Base-by-base conservation (phyloP, 371 early-diverging fungal genomes). In the Fennellomyces sp. region DNA sequence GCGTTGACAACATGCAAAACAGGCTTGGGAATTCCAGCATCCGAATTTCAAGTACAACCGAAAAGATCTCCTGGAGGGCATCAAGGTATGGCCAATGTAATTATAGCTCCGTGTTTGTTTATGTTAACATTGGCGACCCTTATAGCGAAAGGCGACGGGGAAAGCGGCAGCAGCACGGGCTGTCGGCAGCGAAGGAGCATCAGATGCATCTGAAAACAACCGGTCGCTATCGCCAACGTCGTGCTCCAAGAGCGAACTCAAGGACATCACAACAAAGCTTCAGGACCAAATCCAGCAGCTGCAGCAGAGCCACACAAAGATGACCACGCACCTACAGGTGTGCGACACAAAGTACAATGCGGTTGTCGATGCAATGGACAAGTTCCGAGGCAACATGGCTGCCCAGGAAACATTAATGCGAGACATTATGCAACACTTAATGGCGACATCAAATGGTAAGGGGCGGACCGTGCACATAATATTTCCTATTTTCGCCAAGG, bases 11-110 rank as follows among this genome's bases (percentile, higher is more conserved):
- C 17, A 35, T 49, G 15, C 3, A 6, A 33, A 27, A 49, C 60
- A 85, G 85, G 84, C 88, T 1, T 90, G 90, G 88, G 92, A 91
- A 63, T 92, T 91, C 64, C 83, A 82, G 28, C 92, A 92, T 68
- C 87, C 87, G 21, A 83, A 83, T 59, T 92, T 92, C 63, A 85
- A 84, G 54, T 75, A 72, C 38, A 83, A 84, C 64, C 78, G 82
- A 60, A 63, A 65, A 39, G 89, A 89, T 30, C 64, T 85, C 54
- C 78, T 92, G 27, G 89, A 85, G 48, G 75, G 78, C 28, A 82
- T 85, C 57, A 83, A 70, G 67, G 75, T 72, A 70, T 36, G 17
- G 42, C 12, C 39, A n/a, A n/a, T n/a, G n/a, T n/a, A n/a, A n/a
- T n/a, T n/a, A n/a, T n/a, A n/a, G n/a, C n/a, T n/a, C n/a, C n/a